Percentiles rank a stretch among this genome's conserved stretches.
phyloP scores from a whole-genome alignment of 257 asterid genomes.

The Coffea canephora region DNA sequence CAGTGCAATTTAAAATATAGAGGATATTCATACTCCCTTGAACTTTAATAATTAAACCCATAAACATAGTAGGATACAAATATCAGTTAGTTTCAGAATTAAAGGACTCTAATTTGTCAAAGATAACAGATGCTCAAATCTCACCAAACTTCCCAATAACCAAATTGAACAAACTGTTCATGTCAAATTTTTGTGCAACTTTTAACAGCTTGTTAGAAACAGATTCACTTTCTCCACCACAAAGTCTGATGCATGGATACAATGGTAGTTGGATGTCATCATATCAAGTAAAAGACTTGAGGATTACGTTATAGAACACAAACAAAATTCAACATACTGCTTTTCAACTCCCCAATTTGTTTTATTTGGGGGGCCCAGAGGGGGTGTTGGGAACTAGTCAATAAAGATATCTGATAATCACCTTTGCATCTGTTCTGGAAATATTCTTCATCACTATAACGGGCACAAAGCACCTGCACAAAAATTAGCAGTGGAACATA shows the following conservation, averaged over 20 bases:
- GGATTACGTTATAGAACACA: too few species aligned
- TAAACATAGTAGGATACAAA: neutral
- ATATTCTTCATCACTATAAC: constrained; percentile 82
- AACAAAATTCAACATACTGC: too few species aligned
- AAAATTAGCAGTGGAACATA: constrained; percentile 1
- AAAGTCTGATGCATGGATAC: neutral
- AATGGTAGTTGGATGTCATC: neutral
- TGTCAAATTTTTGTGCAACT: neutral
- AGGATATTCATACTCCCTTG: neutral
- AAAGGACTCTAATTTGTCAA: neutral
- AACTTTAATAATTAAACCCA: neutral
- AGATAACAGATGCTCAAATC: neutral
- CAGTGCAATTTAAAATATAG: neutral
- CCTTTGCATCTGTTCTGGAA: constrained; percentile 79
- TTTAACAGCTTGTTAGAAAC: neutral
- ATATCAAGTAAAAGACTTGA: neutral
- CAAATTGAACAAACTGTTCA: neutral
- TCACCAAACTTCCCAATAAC: neutral
- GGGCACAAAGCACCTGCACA: constrained; percentile 72
- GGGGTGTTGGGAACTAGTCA: too few species aligned
- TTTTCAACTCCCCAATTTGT: too few species aligned
- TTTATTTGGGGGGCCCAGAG: too few species aligned
- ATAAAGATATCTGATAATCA: constrained; percentile 13
- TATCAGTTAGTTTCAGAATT: neutral
- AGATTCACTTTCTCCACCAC: neutral